Conservation (phyloP, 129 eudicot genomes). For the Flaveria sonorensis region DNA sequence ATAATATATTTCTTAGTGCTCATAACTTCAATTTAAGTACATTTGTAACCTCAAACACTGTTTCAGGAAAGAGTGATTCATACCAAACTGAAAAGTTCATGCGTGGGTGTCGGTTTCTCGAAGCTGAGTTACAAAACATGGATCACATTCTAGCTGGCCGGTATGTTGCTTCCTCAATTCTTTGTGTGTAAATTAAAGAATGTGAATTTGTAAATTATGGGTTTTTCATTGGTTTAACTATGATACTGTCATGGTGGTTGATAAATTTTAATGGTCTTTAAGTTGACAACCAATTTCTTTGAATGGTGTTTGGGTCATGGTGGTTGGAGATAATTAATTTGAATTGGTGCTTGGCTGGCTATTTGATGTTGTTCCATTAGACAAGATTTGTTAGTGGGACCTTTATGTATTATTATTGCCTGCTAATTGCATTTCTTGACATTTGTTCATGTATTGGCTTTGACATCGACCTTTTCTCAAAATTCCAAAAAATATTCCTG, state of each 20-base stretch:
- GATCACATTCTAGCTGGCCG: slow-evolving; percentile 88
- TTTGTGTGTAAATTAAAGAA: background rate
- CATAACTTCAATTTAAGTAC: background rate
- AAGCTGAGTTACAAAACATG: slow-evolving; percentile 95
- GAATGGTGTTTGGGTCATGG: slow-evolving; percentile 43
- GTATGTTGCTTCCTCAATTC: slow-evolving; percentile 37
- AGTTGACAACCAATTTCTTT: slow-evolving; percentile 31
- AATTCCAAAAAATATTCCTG: background rate
- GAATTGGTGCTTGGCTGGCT: slow-evolving; percentile 26
- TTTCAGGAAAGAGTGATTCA: slow-evolving; percentile 79
- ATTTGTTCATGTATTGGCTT: slow-evolving; percentile 6
- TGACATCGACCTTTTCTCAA: slow-evolving; percentile 22
- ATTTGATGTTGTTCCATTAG: slow-evolving; percentile 41
- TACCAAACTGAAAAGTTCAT: slow-evolving; percentile 85
- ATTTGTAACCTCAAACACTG: background rate
- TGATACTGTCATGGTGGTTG: slow-evolving; percentile 37
- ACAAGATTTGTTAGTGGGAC: slow-evolving; percentile 46
- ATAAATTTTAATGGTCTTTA: slow-evolving; percentile 37
- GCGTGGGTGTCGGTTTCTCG: slow-evolving; percentile 96
- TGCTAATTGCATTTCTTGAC: slow-evolving; percentile 35
- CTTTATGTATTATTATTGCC: slow-evolving; percentile 23
- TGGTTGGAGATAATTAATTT: slow-evolving; percentile 53
- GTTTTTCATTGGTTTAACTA: slow-evolving; percentile 4
- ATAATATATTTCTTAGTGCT: background rate
- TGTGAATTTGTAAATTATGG: background rate